Evolutionary conservation across 2,329 filamentous ascomycete species (phyloP), one percentile per base, ranked within the genome.

Genomic region (Orbilia ellipsospora): DNA sequence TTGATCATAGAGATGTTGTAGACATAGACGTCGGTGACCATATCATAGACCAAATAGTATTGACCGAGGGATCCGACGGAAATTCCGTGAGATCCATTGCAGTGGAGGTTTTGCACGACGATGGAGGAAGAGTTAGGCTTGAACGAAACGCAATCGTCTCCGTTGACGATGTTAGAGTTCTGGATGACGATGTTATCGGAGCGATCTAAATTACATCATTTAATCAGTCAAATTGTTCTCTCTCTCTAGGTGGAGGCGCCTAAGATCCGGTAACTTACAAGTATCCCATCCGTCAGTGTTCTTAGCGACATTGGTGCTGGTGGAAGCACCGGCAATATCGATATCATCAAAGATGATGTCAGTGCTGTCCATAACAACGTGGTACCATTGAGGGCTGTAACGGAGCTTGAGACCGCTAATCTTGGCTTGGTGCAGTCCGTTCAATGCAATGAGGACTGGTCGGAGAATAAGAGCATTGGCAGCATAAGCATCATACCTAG

Each of bases 91-190:
- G 88, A 90, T 40, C 89, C 89, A 79, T 89, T 90, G 82, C 90
- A 92, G 73, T 84, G 82, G 2, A 92, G 82, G 76, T 89, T 88
- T 80, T 92, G 89, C 4, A 92, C 86, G 2, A 92, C 81, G 6
- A 92, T 87, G 77, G 90, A 86, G 51, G 89, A 91, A 78, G 86
- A 89, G 81, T 92, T 92, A 16, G 90, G 90, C 82, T 92, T 92
- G 85, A 92, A 92, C 0, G 89, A 89, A 12, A 92, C 88, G 74
- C 90, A 92, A 80, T 92, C 88, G 80, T 91, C 89, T 42, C 87
- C 88, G 78, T 90, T 90, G 80, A 87, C 84, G 77, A 89, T 86
- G 26, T 86, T 81, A 0, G 87, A 90, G 80, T 91, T 87, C 79
- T 91, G 89, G 42, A 92, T 90, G 0, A 89, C 86, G 42, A 92